Base-by-base conservation (phyloP, 2,329 filamentous ascomycete species). In the Colletotrichum orchidophilum region DNA sequence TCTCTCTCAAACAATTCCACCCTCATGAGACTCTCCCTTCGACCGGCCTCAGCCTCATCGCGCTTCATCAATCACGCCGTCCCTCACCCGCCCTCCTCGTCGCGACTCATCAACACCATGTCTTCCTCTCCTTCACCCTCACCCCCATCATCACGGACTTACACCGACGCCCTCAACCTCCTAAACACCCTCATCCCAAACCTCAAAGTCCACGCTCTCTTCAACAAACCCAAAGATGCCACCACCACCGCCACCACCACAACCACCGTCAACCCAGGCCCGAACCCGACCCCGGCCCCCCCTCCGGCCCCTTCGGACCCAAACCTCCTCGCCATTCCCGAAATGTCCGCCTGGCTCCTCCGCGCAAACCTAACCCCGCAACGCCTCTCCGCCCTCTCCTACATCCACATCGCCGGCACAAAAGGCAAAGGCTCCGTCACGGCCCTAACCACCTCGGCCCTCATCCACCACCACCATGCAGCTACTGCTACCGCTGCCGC, bases 321-420 rank as follows among this genome's bases (percentile, higher is more conserved):
- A 6, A 73, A 66, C 88, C 63, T 53, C 64, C 68, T 71, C 64
- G 65, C 93, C 9, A 90, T 96, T 58, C 88, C 90, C 3, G 93
- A 97, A 80, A 97, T 97, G 90, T 87, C 90, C 74, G 88, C 91
- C 71, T 97, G 94, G 87, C 89, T 94, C 77, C 84, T 86, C 66
- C 92, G 92, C 74, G 90, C 96, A 77, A 94, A 95, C 74, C 95
- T 97, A 1, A 57, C 68, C 18, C 68, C 68, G 0, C 80, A 85
- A 93, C 81, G 83, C 86, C 76, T 72, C 78, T 68, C 26, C n/a
- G 21, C 29, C 21, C 13, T 57, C 53, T 49, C 65, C 26, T 62
- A 54, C 29, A 78, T 94, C 49, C 92, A 94, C 80, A 87, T 94
- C 29, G 88, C 92, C 27, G 92, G 92, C 5, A 94, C 92, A n/a